Conservation (phyloP, 1,284 basidiomycete genomes). For the Trichosporon ovoides region DNA sequence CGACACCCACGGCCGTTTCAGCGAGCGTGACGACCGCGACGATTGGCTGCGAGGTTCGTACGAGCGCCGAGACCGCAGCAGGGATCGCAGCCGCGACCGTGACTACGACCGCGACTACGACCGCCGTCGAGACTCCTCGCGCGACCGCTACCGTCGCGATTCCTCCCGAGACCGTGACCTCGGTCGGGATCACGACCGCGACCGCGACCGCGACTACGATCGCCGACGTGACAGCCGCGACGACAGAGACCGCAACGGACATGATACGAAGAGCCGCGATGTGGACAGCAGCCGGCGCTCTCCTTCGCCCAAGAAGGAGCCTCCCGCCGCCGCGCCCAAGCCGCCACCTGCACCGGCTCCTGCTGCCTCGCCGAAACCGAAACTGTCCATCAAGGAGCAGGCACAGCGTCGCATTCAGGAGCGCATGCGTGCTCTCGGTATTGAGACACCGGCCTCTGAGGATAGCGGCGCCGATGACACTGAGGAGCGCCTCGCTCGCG, state of each 20-base stretch:
- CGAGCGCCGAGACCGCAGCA: slow-evolving; percentile 42
- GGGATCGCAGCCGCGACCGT: slow-evolving; percentile 42
- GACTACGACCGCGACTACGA: slow-evolving; percentile 33
- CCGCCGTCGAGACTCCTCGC: slow-evolving; percentile 33
- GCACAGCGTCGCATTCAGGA: slow-evolving; percentile 80
- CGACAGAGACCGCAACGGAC: slow-evolving; percentile 23
- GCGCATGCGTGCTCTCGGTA: slow-evolving; percentile 79
- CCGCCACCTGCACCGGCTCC: slow-evolving; percentile 53
- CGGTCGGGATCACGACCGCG: slow-evolving; percentile 30
- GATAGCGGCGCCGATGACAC: slow-evolving; percentile 64
- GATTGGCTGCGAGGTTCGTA: slow-evolving; percentile 50
- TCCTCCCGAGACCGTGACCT: slow-evolving; percentile 27
- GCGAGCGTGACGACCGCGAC: slow-evolving; percentile 49
- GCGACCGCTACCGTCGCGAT: slow-evolving; percentile 11
- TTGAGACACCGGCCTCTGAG: slow-evolving; percentile 56
- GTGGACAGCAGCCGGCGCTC: too few species aligned
- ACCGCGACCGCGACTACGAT: slow-evolving; percentile 23
- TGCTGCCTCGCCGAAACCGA: slow-evolving; percentile 54
- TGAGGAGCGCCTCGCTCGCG: slow-evolving; percentile 72
- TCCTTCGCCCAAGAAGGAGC: slow-evolving; percentile 4
- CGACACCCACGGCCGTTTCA: slow-evolving; percentile 67
- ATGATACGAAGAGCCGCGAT: too few species aligned
- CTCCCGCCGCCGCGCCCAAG: slow-evolving; percentile 43
- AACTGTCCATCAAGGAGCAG: slow-evolving; percentile 72
- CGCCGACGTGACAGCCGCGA: slow-evolving; percentile 28